Base-by-base conservation (phyloP, 2,329 filamentous ascomycete genomes). In the Atkinsonella hypoxylon region DNA sequence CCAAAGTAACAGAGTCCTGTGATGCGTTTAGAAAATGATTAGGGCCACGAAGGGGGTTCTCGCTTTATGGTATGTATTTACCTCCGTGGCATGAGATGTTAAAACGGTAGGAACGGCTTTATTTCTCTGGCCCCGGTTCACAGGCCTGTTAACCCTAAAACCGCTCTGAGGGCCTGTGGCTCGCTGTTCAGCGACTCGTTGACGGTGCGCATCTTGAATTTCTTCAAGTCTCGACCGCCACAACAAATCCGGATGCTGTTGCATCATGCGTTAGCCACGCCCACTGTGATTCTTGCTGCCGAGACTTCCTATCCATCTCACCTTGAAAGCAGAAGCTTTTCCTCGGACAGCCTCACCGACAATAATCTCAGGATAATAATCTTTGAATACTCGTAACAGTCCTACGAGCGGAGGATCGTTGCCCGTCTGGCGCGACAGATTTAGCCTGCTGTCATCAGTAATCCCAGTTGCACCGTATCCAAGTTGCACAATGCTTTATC, bases 311-410 rank as follows among this genome's bases (percentile, higher is more conserved):
- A 34, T 9, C 45, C 43, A 7, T 32, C 58, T 36, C 62, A 78
- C 77, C 64, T 79, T 82, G 64, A 84, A 84, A 1, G 79, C 73
- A 4, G 78, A 77, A 1, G 80, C 79, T 53, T 77, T 76, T 38
- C 79, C 79, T 49, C 73, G 72, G 31, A 80, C 77, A 4, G 78
- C 72, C 55, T 85, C 83, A 20, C 84, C 86, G 13, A 91, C 77
- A 53, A 94, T 87, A 50, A 94, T 87, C 63, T 95, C 88, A 0
- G 89, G 88, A 60, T 91, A 94, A 65, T 91, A 94, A 63, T 91
- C 88, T 62, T 93, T 93, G 70, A 84, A 94, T n/a, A 91, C 81
- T 50, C 85, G 79, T 47, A 94, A 70, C 17, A 95, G 72, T 3
- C 86, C 86, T 38, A 85, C 75, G 36, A 95, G 70, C 48, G 82